Evolutionary conservation across 2,329 filamentous ascomycete species (phyloP), one percentile per base, ranked within the genome.

Genomic region (Sclerotinia nivalis): DNA sequence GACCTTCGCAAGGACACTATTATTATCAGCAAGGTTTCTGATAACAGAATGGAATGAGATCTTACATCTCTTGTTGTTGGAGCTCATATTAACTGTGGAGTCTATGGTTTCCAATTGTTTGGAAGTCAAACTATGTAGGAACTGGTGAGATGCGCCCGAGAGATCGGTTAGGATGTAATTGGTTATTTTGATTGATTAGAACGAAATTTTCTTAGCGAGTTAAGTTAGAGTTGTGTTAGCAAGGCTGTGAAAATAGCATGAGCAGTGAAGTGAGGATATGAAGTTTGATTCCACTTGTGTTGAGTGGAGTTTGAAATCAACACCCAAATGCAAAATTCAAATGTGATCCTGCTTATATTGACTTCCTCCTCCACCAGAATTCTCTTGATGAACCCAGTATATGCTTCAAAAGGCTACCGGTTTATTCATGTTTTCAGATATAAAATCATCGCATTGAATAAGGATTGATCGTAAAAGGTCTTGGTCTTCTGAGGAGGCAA

Each of bases 1-100:
- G 67, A 69, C 37, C 67, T 40, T 31, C 56, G 37, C 47, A 62
- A 54, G 22, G 58, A 69, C 31, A 64, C 67, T 69, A 34, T 22
- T 50, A 64, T 64, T 25, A 15, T 69, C 34, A 69, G 37, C 28
- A 37, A 15, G 4, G 43, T 12, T 9, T 62, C 47, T 2, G 3
- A 34, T 22, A 52, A 13, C 15, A 28, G 0, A n/a, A 12, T 20
- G 1, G 15, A 12, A n/a, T 31, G 8, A 52, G 15, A 13, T 7
- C 49, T 52, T 18, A 69, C 67, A 31, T 47, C 43, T 69, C n/a
- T 69, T 64, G 49, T 55, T 64, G 20, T 31, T 25, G 31, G n/a
- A 55, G 18, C 47, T 15, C 37, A 45, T 37, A 9, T 64, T 69
- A 28, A 10, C 20, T 64, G 31, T 34, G 37, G 9, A 54, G 15